Base-by-base conservation (phyloP, 768 basidiomycete genomes). In the Tephrocybe sp. region DNA sequence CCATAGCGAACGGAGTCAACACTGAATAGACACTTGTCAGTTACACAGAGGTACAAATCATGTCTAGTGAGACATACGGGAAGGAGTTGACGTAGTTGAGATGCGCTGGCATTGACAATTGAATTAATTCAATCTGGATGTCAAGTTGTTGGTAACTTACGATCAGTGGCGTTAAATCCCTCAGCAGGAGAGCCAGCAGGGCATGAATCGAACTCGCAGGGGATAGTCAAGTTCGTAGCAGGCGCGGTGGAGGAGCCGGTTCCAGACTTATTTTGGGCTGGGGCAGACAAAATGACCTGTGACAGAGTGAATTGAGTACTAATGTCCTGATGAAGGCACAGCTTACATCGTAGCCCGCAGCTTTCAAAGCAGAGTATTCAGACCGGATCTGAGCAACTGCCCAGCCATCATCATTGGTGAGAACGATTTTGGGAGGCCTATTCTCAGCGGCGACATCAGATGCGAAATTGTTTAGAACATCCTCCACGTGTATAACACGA, bases 61-160 rank as follows among this genome's bases (percentile, higher is more conserved):
- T 12, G 7, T n/a, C 32, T 2, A 41, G 14, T 11, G 23, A 6
- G 46, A 45, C 63, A 22, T 51, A 65, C 65, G 74, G 74, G 63
- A 66, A 76, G 2, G 67, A 56, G 52, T 76, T 75, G 31, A 77
- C 72, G 46, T 73, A 77, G 62, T 75, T 75, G 23, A 76, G 52
- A 2, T 61, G 57, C 7, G 69, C 72, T 72, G 42, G 23, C 26
- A 26, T 26, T 26, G 26, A 26, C 26, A 39, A 40, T 35, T 5
- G 10, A 7, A 19, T 45, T 13, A 43, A 12, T n/a, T 16, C 13
- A 13, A 2, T 10, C 11, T 39, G 6, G 1, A 20, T 10, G 9
- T 7, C 23, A 44, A 12, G 16, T 44, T 7, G 30, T 17, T n/a
- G 31, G 33, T n/a, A 61, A 26, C 71, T 52, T 48, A 72, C 71